Conservation (phyloP, 1,284 basidiomycete species). For the Trametes versicolor region DNA sequence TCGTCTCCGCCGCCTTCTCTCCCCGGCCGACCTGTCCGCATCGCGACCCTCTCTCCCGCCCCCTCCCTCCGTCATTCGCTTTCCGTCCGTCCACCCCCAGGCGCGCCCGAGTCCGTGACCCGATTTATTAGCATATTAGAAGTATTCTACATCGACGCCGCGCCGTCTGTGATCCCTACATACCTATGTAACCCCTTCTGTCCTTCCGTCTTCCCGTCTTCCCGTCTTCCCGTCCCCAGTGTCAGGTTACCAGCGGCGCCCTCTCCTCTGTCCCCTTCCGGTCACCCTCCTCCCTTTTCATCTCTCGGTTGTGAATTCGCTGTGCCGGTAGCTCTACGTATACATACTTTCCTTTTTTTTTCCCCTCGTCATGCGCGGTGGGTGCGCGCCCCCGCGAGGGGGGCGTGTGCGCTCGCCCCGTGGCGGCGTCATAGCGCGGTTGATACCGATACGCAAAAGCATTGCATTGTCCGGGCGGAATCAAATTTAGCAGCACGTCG, state of each 20-base stretch:
- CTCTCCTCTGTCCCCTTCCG: not conserved
- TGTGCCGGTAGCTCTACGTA: constrained; percentile 12
- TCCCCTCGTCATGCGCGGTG: not conserved
- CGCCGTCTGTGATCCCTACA: constrained; percentile 30
- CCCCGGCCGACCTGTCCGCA: not conserved
- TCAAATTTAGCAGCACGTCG: not conserved
- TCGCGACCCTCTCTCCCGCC: not conserved
- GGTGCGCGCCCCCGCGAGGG: not conserved
- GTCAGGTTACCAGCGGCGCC: constrained; percentile 1
- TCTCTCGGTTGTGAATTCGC: constrained; percentile 7
- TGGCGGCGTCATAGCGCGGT: constrained; percentile 3
- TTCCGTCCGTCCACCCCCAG: constrained; percentile 6
- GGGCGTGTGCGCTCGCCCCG: not conserved
- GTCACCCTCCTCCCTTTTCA: not conserved
- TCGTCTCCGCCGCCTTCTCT: constrained; percentile 4
- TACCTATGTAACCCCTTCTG: constrained; percentile 31
- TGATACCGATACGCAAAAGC: constrained; percentile 8
- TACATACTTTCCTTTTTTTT: constrained; percentile 4
- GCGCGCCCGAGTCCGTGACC: constrained; percentile 11
- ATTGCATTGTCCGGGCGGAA: not conserved
- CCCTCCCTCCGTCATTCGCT: constrained; percentile 3
- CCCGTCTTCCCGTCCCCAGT: not conserved
- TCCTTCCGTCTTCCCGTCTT: not conserved
- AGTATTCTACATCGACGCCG: constrained; percentile 29
- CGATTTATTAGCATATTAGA: constrained; percentile 33